Percentiles rank a stretch among this genome's conserved stretches.
phyloP scores from a whole-genome alignment of 768 basidiomycete species.

The Russula griseocarnosa region DNA sequence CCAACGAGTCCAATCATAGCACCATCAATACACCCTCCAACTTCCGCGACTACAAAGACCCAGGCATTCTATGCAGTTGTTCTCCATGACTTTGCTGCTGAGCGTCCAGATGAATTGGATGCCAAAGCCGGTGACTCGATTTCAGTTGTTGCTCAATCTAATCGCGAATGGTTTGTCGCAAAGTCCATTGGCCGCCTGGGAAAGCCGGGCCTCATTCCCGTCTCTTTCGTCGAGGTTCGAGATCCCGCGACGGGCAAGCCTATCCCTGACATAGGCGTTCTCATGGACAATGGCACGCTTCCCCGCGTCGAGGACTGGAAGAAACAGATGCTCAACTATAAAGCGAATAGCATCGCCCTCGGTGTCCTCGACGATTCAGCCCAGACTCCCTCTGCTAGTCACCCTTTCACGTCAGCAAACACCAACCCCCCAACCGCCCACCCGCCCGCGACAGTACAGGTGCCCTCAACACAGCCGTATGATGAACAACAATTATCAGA shows the following conservation, averaged over 20 bases:
- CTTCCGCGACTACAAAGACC: conserved; percentile 32
- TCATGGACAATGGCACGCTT: conserved; percentile 84
- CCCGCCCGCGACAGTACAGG: conserved; percentile 26
- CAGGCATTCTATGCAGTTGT: conserved; percentile 92
- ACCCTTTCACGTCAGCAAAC: conserved; percentile 7
- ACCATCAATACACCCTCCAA: conserved; percentile 35
- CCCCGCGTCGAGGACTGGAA: conserved; percentile 99
- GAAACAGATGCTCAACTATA: conserved; percentile 89
- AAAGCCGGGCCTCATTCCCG: conserved; percentile 94
- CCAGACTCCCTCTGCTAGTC: conserved; percentile 34
- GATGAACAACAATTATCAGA: conserved; percentile 33
- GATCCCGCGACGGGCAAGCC: conserved; percentile 84
- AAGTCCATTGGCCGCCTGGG: conserved; percentile 95
- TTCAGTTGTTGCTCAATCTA: conserved; percentile 98
- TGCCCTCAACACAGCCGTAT: conserved; percentile 29
- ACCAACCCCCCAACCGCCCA: conserved; percentile 16
- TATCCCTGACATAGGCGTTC: conserved; percentile 64
- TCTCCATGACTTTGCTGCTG: conserved; percentile 92
- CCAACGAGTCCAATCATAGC: conserved; percentile 29
- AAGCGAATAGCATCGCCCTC: conserved; percentile 91
- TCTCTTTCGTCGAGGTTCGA: conserved; percentile 93
- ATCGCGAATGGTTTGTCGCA: conserved; percentile 99
- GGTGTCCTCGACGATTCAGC: conserved; percentile 75
- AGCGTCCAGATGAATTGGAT: conserved; percentile 93
- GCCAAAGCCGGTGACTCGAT: conserved; percentile 92